phyloP scores from a whole-genome alignment of 805 yeast genomes.

The Sugiyamaella chiloensis region DNA sequence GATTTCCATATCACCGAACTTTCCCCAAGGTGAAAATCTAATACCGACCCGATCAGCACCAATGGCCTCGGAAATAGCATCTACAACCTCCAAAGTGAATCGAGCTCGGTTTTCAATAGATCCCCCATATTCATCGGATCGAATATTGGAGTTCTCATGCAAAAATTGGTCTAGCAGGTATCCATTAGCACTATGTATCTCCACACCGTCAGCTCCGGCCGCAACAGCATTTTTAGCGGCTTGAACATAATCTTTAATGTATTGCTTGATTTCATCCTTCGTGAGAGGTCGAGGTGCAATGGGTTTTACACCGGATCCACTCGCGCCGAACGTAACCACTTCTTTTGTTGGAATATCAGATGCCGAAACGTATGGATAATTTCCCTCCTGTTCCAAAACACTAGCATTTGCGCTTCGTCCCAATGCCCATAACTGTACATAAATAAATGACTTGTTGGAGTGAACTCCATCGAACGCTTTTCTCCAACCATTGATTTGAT shows the following conservation, averaged over 20 bases:
- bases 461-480: constrained; percentile 44
- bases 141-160: constrained; percentile 44
- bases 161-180: constrained; percentile 51
- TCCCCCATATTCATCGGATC: constrained; percentile 66
- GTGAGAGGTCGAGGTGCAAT: constrained; percentile 28
- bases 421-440: constrained; percentile 43
- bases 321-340: too few relatives aligned
- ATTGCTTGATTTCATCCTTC: constrained; percentile 40
- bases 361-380: constrained; percentile 13
- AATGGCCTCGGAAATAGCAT: constrained; percentile 36
- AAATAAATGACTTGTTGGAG: constrained; percentile 35
- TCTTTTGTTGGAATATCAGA: constrained; percentile 13
- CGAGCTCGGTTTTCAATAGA: constrained; percentile 55
- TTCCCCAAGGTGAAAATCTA: constrained; percentile 38
- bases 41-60: constrained; percentile 38
- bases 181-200: constrained; percentile 66
- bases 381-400: neutral
- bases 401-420: constrained; percentile 40
- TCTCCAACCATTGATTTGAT: constrained; percentile 82
- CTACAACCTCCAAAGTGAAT: constrained; percentile 47
- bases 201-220: constrained; percentile 61
- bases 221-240: constrained; percentile 53
- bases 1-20: neutral
- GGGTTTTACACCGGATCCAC: constrained; percentile 2
- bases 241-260: constrained; percentile 39